Percentiles rank a stretch among this genome's conserved stretches.
Evolutionary conservation across 2,329 filamentous ascomycete genomes (phyloP).

Genomic region (Beauveria sp.): DNA sequence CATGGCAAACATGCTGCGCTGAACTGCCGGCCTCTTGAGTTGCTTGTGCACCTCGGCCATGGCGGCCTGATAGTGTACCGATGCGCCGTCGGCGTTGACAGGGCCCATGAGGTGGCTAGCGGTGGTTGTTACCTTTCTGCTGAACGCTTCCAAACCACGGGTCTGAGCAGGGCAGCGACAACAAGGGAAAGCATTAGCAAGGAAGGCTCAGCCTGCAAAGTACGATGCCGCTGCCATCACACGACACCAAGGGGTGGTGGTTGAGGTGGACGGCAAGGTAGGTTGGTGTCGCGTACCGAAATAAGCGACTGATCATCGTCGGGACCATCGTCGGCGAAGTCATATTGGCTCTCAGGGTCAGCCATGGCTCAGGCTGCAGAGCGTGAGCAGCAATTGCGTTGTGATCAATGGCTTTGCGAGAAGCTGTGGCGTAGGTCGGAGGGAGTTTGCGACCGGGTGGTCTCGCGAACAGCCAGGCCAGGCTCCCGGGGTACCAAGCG

Average conservation of each 20-base stretch:
- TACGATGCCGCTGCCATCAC: slow-evolving; percentile 18
- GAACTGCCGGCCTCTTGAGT: slow-evolving; percentile 72
- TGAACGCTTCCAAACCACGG: slow-evolving; percentile 83
- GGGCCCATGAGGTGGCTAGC: slow-evolving; percentile 82
- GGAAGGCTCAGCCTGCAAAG: background rate
- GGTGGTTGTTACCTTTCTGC: slow-evolving; percentile 89
- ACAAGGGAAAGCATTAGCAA: slow-evolving; percentile 3
- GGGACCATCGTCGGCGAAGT: slow-evolving; percentile 36
- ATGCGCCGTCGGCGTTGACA: slow-evolving; percentile 38
- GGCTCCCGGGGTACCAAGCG: background rate
- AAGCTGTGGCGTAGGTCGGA: background rate
- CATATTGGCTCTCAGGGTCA: slow-evolving; percentile 36
- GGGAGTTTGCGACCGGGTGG: slow-evolving; percentile 4
- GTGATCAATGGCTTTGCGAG: slow-evolving; percentile 2
- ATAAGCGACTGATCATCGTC: slow-evolving; percentile 41
- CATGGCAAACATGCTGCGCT: slow-evolving; percentile 86
- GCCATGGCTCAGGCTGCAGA: slow-evolving; percentile 27
- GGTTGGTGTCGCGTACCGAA: slow-evolving; percentile 24
- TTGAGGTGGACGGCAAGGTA: background rate
- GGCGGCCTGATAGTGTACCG: slow-evolving; percentile 73
- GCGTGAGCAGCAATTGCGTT: slow-evolving; percentile 6
- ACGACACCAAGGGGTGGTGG: slow-evolving; percentile 19
- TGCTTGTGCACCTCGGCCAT: slow-evolving; percentile 87
- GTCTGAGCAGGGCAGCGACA: slow-evolving; percentile 44
- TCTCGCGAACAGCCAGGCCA: background rate